Evolutionary conservation across 2,329 filamentous ascomycete species (phyloP).

Genomic region (Teratosphaeria pseudoeucalypti): DNA sequence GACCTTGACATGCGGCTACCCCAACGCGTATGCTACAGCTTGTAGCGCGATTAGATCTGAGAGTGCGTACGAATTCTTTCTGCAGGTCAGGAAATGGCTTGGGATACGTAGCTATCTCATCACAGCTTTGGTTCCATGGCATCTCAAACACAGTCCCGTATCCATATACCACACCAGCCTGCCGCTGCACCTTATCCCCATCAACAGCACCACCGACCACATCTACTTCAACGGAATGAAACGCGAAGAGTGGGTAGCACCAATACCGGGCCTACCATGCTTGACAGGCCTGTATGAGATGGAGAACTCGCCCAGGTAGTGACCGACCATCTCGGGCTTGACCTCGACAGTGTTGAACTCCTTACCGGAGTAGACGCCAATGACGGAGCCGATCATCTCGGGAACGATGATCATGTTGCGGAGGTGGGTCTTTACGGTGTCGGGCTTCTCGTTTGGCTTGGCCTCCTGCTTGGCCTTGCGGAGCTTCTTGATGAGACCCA

Average conservation of each 20-base stretch:
- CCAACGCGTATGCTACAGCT: too few species aligned
- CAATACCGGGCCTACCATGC: constrained; percentile 99
- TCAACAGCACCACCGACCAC: background rate
- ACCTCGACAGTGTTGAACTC: constrained; percentile 99
- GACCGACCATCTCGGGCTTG: constrained; percentile 99
- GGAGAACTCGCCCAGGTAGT: constrained; percentile 98
- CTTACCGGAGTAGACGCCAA: constrained; percentile 99
- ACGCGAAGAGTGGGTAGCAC: constrained; percentile 99
- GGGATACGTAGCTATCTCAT: background rate
- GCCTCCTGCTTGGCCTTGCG: constrained; percentile 99
- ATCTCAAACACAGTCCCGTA: background rate
- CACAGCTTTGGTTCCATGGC: background rate
- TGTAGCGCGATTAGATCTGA: too few species aligned
- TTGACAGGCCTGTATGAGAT: constrained; percentile 99
- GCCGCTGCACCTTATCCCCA: background rate
- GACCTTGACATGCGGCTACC: too few species aligned
- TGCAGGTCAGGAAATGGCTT: background rate
- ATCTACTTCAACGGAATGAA: constrained; percentile 99
- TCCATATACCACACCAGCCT: background rate
- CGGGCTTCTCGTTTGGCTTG: constrained; percentile 99
- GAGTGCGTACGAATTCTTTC: too few species aligned
- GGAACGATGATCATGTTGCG: constrained; percentile 99
- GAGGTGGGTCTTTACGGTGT: constrained; percentile 97
- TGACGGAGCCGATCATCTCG: constrained; percentile 98
- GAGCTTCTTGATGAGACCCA: constrained; percentile 99